These are phyloP conservation scores for Exserohilum rostratum DNA, from an alignment of 2,329 filamentous ascomycete species.

Conservation along the genomic window DNA sequence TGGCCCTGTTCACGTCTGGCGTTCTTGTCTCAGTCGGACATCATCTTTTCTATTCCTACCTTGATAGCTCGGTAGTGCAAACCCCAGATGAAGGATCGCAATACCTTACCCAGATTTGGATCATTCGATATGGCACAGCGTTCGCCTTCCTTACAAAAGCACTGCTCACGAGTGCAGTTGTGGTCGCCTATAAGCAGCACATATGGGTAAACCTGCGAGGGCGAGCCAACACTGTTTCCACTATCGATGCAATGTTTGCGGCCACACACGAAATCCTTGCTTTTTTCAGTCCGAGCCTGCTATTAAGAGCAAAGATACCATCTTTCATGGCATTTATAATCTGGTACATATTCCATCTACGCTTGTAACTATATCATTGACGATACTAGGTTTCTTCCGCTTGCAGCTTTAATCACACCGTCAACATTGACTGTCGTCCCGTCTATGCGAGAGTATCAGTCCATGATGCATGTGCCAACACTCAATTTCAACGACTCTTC, in stretches of 20 bases:
- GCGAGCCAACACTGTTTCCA: not conserved
- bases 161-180: not conserved
- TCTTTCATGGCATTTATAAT: not conserved
- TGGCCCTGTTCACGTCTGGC: not conserved
- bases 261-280: not conserved
- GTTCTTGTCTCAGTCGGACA: not conserved
- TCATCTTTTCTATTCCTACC: not conserved
- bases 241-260: not conserved
- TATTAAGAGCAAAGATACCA: not conserved
- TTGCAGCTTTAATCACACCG: not conserved
- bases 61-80: not conserved
- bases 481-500: not conserved
- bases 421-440: not conserved
- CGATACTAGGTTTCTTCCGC: not conserved
- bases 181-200: not conserved
- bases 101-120: not conserved
- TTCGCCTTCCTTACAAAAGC: not conserved
- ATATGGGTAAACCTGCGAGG: not conserved
- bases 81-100: not conserved
- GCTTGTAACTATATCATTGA: not conserved
- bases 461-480: not conserved
- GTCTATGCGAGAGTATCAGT: rapidly evolving
- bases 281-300: not conserved
- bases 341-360: not conserved
- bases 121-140: not conserved